Percentiles rank a stretch among this genome's conserved stretches.
These are phyloP conservation scores for Kwoniella newhampshirensis DNA, from an alignment of 768 basidiomycete species.

Conservation along the genomic window DNA sequence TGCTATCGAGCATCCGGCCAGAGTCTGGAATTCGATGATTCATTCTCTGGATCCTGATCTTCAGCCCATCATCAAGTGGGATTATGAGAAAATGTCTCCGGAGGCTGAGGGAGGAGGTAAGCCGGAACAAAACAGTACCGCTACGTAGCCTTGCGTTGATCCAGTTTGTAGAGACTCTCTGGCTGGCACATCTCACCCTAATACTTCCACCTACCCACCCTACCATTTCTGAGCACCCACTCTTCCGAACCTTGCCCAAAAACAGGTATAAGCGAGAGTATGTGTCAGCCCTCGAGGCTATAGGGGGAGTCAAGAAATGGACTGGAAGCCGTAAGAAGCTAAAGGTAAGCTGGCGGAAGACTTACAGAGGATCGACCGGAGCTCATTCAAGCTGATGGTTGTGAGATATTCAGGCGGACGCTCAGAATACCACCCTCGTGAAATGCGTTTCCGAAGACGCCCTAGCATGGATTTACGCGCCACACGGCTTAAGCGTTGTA, in stretches of 20 bases:
- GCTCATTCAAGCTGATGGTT: not conserved
- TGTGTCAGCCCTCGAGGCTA: conserved; percentile 22
- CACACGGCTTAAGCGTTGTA: not conserved
- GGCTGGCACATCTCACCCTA: conserved; percentile 29
- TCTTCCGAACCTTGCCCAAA: conserved; percentile 23
- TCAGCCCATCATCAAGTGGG: conserved; percentile 40
- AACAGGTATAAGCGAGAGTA: conserved; percentile 33
- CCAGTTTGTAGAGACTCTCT: conserved; percentile 1
- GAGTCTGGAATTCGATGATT: conserved; percentile 40
- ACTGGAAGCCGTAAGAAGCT: conserved; percentile 24
- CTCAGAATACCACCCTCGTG: conserved; percentile 32
- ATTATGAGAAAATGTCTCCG: conserved; percentile 23
- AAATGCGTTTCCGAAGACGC: conserved; percentile 28
- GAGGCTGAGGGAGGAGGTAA: not conserved
- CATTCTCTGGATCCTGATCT: conserved; percentile 26
- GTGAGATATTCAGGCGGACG: conserved; percentile 26
- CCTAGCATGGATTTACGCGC: conserved; percentile 33
- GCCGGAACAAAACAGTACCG: no score
- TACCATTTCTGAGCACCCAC: conserved; percentile 25
- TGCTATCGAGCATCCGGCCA: conserved; percentile 39
- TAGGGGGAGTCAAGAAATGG: conserved; percentile 34
- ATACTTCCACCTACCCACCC: conserved; percentile 35
- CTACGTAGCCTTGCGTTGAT: no score
- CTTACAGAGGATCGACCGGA: no score
- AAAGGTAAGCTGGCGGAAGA: conserved; percentile 27